Evolutionary conservation across 352 stramenopile genomes (phyloP).

Genomic region (Phytophthora ohioensis): DNA sequence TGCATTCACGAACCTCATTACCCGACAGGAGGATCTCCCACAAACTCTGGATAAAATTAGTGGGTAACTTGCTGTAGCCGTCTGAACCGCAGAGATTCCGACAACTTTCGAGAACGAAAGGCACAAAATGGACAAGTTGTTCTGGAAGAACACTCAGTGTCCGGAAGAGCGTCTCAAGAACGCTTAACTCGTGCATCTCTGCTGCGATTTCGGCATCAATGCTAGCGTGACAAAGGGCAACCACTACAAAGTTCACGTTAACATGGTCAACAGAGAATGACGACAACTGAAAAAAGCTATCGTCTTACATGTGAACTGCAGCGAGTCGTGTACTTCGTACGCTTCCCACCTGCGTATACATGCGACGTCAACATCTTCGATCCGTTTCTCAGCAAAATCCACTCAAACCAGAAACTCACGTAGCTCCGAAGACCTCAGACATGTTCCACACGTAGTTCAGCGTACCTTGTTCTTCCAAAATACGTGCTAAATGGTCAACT

Average conservation of each 20-base stretch:
- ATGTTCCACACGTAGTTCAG: slow-evolving; percentile 46
- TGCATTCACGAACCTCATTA: slow-evolving; percentile 8
- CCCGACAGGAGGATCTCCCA: slow-evolving; percentile 42
- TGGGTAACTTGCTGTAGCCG: slow-evolving; percentile 18
- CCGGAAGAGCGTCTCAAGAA: slow-evolving; percentile 41
- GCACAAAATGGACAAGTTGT: slow-evolving; percentile 22
- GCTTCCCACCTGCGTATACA: slow-evolving; percentile 46
- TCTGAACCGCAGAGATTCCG: slow-evolving; percentile 61
- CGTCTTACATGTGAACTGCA: slow-evolving; percentile 58
- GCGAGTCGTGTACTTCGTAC: slow-evolving; percentile 61
- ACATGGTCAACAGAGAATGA: not conserved
- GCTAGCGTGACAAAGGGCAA: slow-evolving; percentile 66
- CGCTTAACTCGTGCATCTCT: slow-evolving; percentile 52
- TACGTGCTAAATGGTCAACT: slow-evolving; percentile 69
- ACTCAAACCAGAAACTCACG: slow-evolving; percentile 36
- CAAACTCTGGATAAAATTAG: slow-evolving; percentile 30
- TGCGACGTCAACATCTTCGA: not conserved
- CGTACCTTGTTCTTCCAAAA: slow-evolving; percentile 68
- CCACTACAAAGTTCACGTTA: slow-evolving; percentile 35
- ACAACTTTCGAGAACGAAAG: slow-evolving; percentile 52
- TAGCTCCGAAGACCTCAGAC: slow-evolving; percentile 46
- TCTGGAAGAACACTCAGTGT: slow-evolving; percentile 33
- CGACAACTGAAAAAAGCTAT: not conserved
- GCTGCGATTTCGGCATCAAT: slow-evolving; percentile 59
- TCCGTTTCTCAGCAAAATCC: slow-evolving; percentile 26